These are phyloP conservation scores for Prosopis cineraria DNA, from an alignment of 306 rosid genomes.

Conservation along the genomic window DNA sequence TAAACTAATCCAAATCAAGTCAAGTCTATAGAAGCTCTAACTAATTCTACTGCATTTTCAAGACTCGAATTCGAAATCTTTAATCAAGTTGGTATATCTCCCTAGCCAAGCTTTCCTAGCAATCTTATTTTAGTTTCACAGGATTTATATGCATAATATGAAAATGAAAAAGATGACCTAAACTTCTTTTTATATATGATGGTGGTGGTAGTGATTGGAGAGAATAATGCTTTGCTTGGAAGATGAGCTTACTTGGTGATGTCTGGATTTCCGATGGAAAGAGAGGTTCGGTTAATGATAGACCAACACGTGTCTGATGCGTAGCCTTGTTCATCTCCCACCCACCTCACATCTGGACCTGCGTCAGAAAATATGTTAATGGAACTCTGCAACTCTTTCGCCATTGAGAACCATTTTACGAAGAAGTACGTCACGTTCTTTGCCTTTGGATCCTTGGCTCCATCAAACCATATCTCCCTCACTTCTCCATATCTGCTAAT, in stretches of 20 bases:
- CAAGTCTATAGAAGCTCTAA: too few relatives aligned
- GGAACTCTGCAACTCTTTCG: conserved; percentile 76
- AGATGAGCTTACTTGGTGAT: conserved; percentile 53
- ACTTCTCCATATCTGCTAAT: conserved; percentile 61
- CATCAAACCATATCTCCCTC: conserved; percentile 91
- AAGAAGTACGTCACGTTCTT: conserved; percentile 76
- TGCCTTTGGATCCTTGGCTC: conserved; percentile 73
- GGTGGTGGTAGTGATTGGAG: too few relatives aligned
- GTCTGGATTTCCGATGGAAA: conserved; percentile 66
- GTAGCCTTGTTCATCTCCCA: conserved; percentile 66
- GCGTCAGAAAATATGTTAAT: conserved; percentile 91
- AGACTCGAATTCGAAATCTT: too few relatives aligned
- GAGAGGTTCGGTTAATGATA: conserved; percentile 64
- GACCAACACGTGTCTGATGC: conserved; percentile 86
- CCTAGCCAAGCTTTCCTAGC: too few relatives aligned
- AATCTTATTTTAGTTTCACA: background rate
- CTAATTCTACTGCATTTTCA: too few relatives aligned
- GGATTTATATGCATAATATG: background rate
- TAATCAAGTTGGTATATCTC: too few relatives aligned
- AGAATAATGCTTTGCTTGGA: background rate
- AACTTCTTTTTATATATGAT: too few relatives aligned
- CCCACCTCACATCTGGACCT: conserved; percentile 92
- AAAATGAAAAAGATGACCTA: too few relatives aligned
- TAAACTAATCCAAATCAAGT: too few relatives aligned
- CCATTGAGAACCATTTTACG: conserved; percentile 84